Evolutionary conservation across 176 grass and related monocot species (phyloP).

Genomic region (Olyra latifolia): DNA sequence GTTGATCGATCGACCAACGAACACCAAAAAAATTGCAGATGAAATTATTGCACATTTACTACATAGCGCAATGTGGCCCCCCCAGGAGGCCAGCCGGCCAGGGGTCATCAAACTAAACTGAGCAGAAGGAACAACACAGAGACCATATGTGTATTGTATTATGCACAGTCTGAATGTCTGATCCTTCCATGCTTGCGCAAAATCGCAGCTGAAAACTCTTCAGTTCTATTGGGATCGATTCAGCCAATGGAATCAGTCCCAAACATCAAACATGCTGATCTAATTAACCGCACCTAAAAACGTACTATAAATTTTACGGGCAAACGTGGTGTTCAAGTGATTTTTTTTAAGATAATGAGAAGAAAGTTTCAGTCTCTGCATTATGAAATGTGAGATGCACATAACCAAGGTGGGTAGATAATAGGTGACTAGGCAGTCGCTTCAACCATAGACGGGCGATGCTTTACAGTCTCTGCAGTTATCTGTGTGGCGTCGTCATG

Average conservation of each 20-base stretch:
- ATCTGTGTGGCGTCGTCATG: background rate
- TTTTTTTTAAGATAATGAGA: too few species aligned
- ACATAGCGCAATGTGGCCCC: background rate
- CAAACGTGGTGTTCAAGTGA: too few species aligned
- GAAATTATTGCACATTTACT: conserved; percentile 14
- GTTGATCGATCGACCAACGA: conserved; percentile 17
- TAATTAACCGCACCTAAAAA: background rate
- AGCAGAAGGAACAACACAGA: background rate
- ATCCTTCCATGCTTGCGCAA: background rate
- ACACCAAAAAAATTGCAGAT: conserved; percentile 14
- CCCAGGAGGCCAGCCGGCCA: background rate
- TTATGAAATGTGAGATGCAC: too few species aligned
- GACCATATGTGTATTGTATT: background rate
- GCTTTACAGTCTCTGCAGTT: background rate
- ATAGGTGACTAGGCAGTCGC: too few species aligned
- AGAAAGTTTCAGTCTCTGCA: too few species aligned
- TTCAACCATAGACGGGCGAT: background rate
- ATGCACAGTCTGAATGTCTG: background rate
- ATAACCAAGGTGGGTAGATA: too few species aligned
- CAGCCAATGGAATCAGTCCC: background rate
- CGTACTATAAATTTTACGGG: too few species aligned
- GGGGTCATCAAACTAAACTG: background rate
- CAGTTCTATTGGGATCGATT: background rate
- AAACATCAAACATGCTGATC: background rate
- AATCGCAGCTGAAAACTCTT: background rate